Evolutionary conservation across 768 basidiomycete species (phyloP).

Genomic region (Leccinum subgranulosum): DNA sequence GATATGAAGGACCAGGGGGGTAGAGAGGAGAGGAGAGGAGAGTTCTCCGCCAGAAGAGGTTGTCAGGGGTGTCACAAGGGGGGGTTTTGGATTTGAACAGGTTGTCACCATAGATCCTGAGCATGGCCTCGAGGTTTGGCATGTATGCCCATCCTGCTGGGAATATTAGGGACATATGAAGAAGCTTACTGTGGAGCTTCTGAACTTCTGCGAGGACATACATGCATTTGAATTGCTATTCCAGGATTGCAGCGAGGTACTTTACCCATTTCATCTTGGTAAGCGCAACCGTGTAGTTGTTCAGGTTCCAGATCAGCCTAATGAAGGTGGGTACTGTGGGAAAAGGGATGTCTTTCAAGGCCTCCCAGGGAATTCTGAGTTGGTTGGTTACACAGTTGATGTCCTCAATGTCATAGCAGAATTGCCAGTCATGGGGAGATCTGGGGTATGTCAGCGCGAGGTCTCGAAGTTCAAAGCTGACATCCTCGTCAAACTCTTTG

Average conservation of each 20-base stretch:
- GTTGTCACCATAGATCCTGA: slow-evolving; percentile 24
- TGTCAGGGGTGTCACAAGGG: neutral
- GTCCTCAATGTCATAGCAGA: neutral
- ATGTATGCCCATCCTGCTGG: slow-evolving; percentile 22
- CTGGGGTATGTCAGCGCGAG: too few species aligned
- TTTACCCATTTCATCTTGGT: neutral
- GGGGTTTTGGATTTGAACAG: slow-evolving; percentile 28
- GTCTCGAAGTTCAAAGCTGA: neutral
- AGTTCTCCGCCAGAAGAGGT: neutral
- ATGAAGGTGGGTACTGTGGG: slow-evolving; percentile 18
- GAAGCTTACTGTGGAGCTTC: neutral
- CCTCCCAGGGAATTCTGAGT: neutral
- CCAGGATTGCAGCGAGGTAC: neutral
- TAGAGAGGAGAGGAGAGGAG: fast-evolving
- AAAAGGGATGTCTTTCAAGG: neutral
- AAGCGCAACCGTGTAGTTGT: neutral
- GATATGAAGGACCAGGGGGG: neutral
- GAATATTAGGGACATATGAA: slow-evolving; percentile 30
- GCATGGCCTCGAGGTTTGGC: slow-evolving; percentile 27
- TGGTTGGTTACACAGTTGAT: neutral
- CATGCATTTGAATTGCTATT: neutral
- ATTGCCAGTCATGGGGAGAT: too few species aligned
- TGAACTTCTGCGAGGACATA: neutral
- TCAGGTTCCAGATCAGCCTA: slow-evolving; percentile 18
- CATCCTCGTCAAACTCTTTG: neutral